These are phyloP conservation scores for Erysimum cheiri DNA, from an alignment of 441 rosid genomes.

Conservation along the genomic window DNA sequence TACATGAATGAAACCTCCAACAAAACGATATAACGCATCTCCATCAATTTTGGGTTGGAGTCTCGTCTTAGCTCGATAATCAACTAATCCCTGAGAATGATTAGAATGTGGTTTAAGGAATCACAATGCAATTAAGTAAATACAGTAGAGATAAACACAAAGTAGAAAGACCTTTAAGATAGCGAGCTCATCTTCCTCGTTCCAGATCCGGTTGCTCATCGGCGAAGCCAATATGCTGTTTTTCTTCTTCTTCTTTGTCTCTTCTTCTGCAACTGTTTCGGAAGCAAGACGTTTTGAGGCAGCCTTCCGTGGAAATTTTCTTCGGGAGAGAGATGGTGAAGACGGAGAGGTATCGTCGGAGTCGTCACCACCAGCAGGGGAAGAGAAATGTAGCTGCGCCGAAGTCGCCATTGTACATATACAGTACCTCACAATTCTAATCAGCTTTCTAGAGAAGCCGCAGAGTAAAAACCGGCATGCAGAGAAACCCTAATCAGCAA, in stretches of 20 bases:
- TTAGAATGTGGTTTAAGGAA: background rate
- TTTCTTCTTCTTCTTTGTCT: conserved; percentile 16
- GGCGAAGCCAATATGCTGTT: conserved; percentile 6
- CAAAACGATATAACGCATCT: conserved; percentile 23
- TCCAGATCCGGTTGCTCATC: conserved; percentile 33
- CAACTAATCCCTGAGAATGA: conserved; percentile 30
- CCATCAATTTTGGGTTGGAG: conserved; percentile 3
- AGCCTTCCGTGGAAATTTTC: background rate
- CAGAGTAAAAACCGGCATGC: conserved; percentile 1
- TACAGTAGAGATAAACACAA: background rate
- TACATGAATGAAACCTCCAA: conserved; percentile 7
- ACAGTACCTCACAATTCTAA: background rate
- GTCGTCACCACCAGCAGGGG: background rate
- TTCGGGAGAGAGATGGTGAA: background rate
- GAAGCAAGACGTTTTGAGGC: conserved; percentile 11
- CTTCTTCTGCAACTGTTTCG: conserved; percentile 1
- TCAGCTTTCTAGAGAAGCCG: background rate
- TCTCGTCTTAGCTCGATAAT: conserved; percentile 33
- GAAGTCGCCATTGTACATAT: conserved; percentile 14
- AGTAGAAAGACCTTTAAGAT: conserved; percentile 24
- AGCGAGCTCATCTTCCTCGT: conserved; percentile 38
- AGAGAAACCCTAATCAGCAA: background rate
- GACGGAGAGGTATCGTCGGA: background rate
- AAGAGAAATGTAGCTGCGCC: conserved; percentile 15
- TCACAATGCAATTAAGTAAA: background rate